Evolutionary conservation across 176 grass and related monocot genomes (phyloP), one percentile per base, ranked within the genome.

Genomic region (Carex littledalei): DNA sequence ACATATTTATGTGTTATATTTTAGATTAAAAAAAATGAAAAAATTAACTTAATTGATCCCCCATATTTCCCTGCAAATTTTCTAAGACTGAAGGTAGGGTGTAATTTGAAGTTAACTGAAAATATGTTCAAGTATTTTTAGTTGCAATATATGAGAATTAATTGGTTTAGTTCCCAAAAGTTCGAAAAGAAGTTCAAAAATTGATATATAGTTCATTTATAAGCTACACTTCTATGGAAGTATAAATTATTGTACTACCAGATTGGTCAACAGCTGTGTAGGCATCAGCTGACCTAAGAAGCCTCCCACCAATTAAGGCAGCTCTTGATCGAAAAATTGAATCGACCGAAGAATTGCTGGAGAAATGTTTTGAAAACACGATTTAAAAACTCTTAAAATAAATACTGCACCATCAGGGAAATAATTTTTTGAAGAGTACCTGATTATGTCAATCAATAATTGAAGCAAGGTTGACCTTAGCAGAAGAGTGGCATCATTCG

Each of bases 281-380:
- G 74, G 91, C 86, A 77, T 94, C 91, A 41, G 83, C 76, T 90
- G 85, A 94, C 75, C 89, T 91, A 81, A 98, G 89, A 87, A 98
- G 89, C 87, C 95, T 93, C 63, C 92, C 95, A 72, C 95, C 91
- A 78, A 93, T 87, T 75, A 98, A 90, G 65, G 85, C 85, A 84
- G 93, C 92, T 81, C 95, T 91, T 83, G 95, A 94, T 83, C 83
- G 86, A 86, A 94, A 84, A 87, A 94, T 60, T 72, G 95, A 85
- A 89, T 94, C 91, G 22, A 88, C 35, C 35, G 89, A 92, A 75
- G 89, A 86, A 87, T 94, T 89, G 18, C 95, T 98, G 67, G 17
- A 87, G n/a, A 84, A 47, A 10, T 10, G 66, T 49, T 65, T 24
- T 68, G 1, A 41, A 81, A 81, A 45, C 9, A 0, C 24, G 3